Evolutionary conservation across 768 basidiomycete genomes (phyloP).

Genomic region (Mycena haematopus): DNA sequence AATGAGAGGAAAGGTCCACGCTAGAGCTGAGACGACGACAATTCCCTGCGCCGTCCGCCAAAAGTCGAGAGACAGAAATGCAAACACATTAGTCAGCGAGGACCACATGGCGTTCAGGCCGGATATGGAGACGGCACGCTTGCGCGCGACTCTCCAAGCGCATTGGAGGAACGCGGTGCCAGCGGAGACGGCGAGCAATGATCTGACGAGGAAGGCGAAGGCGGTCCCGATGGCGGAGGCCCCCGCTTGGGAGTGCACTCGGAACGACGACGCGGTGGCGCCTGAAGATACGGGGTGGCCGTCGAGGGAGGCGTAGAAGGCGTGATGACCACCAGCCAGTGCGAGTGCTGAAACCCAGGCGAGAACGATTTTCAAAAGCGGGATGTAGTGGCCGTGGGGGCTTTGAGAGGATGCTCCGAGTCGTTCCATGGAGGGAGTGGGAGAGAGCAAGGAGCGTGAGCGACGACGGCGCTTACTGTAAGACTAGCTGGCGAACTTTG

Average conservation of each 20-base stretch:
- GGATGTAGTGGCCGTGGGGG: conserved; percentile 5
- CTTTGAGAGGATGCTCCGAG: neutral
- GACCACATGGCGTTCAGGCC: conserved; percentile 18
- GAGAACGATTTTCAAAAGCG: conserved; percentile 6
- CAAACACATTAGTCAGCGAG: neutral
- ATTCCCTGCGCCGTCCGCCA: conserved; percentile 5
- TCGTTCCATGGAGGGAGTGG: conserved; percentile 4
- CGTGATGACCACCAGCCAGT: conserved; percentile 6
- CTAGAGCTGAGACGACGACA: neutral
- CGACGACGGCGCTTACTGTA: no score
- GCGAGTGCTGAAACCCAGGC: conserved; percentile 9
- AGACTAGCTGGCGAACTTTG: no score
- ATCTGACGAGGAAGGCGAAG: conserved; percentile 5
- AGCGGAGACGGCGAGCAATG: neutral
- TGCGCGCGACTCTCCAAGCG: conserved; percentile 7
- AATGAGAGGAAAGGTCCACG: conserved; percentile 8
- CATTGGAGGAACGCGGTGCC: conserved; percentile 18
- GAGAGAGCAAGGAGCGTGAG: neutral
- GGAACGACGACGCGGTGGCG: neutral
- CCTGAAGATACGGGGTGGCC: conserved; percentile 1
- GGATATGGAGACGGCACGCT: neutral
- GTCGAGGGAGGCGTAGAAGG: conserved; percentile 11
- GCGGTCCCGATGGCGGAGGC: conserved; percentile 14
- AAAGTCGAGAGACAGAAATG: conserved; percentile 14
- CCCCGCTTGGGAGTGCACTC: conserved; percentile 12